Evolutionary conservation across 352 stramenopile species (phyloP).

Genomic region (Pythium apleroticum): DNA sequence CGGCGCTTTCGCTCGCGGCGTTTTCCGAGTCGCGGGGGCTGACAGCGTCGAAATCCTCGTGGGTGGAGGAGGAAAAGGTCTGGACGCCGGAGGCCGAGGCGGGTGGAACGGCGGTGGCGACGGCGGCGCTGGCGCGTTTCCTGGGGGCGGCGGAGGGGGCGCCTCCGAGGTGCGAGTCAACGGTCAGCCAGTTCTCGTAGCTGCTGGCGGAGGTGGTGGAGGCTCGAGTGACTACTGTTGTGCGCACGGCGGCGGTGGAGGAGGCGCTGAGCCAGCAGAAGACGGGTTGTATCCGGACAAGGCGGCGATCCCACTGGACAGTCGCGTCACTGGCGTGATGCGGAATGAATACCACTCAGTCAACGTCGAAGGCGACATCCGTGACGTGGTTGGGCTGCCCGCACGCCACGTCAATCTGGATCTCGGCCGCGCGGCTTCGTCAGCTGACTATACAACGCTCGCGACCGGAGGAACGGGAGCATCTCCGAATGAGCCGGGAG

Average conservation of each 20-base stretch:
- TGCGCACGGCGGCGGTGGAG: slow-evolving; percentile 64
- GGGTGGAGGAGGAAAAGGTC: slow-evolving; percentile 47
- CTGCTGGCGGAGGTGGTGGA: slow-evolving; percentile 67
- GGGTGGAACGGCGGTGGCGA: slow-evolving; percentile 72
- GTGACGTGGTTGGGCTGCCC: slow-evolving; percentile 44
- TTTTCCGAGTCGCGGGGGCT: slow-evolving; percentile 42
- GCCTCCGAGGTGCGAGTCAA: slow-evolving; percentile 53
- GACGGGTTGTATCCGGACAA: slow-evolving; percentile 39
- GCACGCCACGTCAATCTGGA: slow-evolving; percentile 54
- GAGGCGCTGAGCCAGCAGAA: slow-evolving; percentile 41
- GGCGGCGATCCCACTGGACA: slow-evolving; percentile 42
- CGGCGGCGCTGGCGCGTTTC: slow-evolving; percentile 51
- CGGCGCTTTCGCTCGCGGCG: slow-evolving; percentile 63
- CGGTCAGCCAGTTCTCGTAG: slow-evolving; percentile 52
- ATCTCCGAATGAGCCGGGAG: slow-evolving; percentile 25
- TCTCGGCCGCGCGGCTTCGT: slow-evolving; percentile 43
- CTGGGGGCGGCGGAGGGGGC: slow-evolving; percentile 65
- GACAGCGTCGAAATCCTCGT: slow-evolving; percentile 61
- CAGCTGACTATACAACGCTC: slow-evolving; percentile 54
- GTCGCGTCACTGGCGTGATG: slow-evolving; percentile 25
- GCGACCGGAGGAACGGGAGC: slow-evolving; percentile 51
- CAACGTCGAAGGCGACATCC: slow-evolving; percentile 46
- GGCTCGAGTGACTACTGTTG: slow-evolving; percentile 79
- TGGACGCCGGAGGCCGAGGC: slow-evolving; percentile 29
- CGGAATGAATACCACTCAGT: slow-evolving; percentile 62